Percentiles rank a stretch among this genome's conserved stretches.
phyloP scores from a whole-genome alignment of 768 basidiomycete genomes.

The Lanmaoa rubissima region DNA sequence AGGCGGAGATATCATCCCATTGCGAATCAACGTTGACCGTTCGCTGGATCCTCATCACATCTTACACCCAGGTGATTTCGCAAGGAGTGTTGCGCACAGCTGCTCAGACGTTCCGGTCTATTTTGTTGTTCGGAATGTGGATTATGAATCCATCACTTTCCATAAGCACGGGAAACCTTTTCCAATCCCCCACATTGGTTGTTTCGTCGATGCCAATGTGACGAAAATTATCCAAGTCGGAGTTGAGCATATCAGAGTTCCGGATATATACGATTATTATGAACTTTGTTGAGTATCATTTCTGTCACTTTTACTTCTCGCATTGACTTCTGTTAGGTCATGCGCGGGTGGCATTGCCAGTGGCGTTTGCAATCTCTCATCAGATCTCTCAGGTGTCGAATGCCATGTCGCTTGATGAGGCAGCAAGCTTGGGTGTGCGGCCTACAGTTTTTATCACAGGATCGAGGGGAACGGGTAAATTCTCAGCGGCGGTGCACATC shows the following conservation, averaged over 20 bases:
- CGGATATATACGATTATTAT: conserved; percentile 48
- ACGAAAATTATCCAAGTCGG: conserved; percentile 84
- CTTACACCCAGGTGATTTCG: conserved; percentile 7
- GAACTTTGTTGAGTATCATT: conserved; percentile 44
- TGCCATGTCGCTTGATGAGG: conserved; percentile 56
- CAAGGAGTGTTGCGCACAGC: background rate
- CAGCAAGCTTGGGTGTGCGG: conserved; percentile 59
- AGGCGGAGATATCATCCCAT: conserved; percentile 68
- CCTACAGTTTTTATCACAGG: conserved; percentile 79
- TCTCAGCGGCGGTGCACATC: conserved; percentile 54
- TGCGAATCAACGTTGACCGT: conserved; percentile 58
- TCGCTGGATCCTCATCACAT: conserved; percentile 20
- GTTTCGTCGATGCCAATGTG: conserved; percentile 69
- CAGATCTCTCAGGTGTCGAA: conserved; percentile 57
- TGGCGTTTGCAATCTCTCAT: conserved; percentile 34
- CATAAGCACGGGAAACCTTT: conserved; percentile 47
- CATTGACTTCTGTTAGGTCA: conserved; percentile 24
- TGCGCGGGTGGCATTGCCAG: background rate
- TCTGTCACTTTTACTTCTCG: background rate
- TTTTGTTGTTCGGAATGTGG: conserved; percentile 78
- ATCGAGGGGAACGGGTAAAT: conserved; percentile 78
- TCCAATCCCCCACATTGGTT: conserved; percentile 72
- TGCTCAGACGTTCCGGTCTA: conserved; percentile 53
- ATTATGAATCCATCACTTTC: conserved; percentile 52
- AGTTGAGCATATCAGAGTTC: conserved; percentile 63